Conservation (phyloP, 148 eudicot genomes). For the Pouteria glomerata region DNA sequence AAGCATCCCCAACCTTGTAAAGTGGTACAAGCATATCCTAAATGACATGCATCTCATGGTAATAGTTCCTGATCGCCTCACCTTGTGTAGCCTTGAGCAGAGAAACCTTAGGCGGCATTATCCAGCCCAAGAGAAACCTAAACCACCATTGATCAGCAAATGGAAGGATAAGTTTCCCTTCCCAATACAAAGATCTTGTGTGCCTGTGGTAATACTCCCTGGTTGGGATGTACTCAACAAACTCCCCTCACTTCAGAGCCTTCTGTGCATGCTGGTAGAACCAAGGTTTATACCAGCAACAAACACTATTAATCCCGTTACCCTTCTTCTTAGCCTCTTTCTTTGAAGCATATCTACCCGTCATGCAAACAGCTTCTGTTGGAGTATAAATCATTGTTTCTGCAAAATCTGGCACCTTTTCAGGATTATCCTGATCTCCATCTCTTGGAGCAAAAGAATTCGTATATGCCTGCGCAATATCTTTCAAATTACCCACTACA, state of each 20-base stretch:
- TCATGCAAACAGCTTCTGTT: constrained; percentile 71
- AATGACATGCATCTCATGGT: constrained; percentile 89
- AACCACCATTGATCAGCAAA: constrained; percentile 90
- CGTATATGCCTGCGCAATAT: constrained; percentile 71
- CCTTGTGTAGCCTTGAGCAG: constrained; percentile 95
- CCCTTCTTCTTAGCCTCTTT: constrained; percentile 83
- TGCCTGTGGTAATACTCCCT: constrained; percentile 93
- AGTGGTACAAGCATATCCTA: constrained; percentile 96
- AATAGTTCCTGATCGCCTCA: constrained; percentile 86
- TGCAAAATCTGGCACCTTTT: constrained; percentile 77
- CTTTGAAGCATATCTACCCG: constrained; percentile 63
- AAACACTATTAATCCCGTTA: constrained; percentile 51
- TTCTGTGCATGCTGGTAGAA: constrained; percentile 84
- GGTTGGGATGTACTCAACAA: constrained; percentile 88
- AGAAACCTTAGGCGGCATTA: constrained; percentile 96
- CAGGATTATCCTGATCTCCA: constrained; percentile 77
- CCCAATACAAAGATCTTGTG: constrained; percentile 88
- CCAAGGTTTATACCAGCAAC: constrained; percentile 97
- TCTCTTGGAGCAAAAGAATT: constrained; percentile 81
- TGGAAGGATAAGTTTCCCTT: constrained; percentile 88
- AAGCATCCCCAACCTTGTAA: constrained; percentile 91
- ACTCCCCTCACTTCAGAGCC: constrained; percentile 67
- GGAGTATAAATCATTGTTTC: constrained; percentile 68
- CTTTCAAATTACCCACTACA: constrained; percentile 60
- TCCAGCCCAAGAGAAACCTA: constrained; percentile 75